Percentiles rank a stretch among this genome's conserved stretches.
phyloP scores from a whole-genome alignment of 441 rosid species.

The Aleurites moluccanus region DNA sequence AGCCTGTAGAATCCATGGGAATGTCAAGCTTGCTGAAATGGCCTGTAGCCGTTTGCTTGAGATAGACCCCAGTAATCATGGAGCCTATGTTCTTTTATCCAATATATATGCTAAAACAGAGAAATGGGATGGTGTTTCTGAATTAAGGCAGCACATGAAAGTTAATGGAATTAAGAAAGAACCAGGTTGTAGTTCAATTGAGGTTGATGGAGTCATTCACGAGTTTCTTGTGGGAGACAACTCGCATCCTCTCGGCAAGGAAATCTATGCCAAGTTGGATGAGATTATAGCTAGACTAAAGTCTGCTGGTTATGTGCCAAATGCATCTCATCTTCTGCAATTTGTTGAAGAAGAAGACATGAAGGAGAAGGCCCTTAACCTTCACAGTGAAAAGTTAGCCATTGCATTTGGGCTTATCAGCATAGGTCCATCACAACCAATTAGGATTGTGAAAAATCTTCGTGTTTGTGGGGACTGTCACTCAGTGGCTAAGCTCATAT shows the following conservation, averaged over 20 bases:
- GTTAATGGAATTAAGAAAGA: constrained; percentile 59
- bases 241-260: constrained; percentile 45
- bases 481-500: constrained; percentile 59
- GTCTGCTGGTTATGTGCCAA: constrained; percentile 50
- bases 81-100: constrained; percentile 64
- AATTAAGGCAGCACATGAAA: constrained; percentile 65
- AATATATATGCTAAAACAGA: constrained; percentile 62
- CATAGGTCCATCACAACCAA: constrained; percentile 38
- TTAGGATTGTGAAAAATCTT: constrained; percentile 68
- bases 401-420: constrained; percentile 70
- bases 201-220: constrained; percentile 61
- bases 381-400: constrained; percentile 77
- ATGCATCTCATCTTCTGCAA: constrained; percentile 59
- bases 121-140: constrained; percentile 58
- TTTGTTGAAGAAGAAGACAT: constrained; percentile 63
- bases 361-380: constrained; percentile 60
- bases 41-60: constrained; percentile 59
- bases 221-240: constrained; percentile 66
- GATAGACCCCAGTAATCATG: constrained; percentile 62
- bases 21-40: constrained; percentile 60
- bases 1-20: constrained; percentile 66
- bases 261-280: constrained; percentile 52
- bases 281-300: constrained; percentile 52
- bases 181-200: constrained; percentile 70
- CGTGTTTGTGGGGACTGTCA: constrained; percentile 78